Percentiles rank a stretch among this genome's conserved stretches.
These are phyloP conservation scores for Aspergillus panamensis DNA, from an alignment of 495 filamentous ascomycete species.

Conservation along the genomic window DNA sequence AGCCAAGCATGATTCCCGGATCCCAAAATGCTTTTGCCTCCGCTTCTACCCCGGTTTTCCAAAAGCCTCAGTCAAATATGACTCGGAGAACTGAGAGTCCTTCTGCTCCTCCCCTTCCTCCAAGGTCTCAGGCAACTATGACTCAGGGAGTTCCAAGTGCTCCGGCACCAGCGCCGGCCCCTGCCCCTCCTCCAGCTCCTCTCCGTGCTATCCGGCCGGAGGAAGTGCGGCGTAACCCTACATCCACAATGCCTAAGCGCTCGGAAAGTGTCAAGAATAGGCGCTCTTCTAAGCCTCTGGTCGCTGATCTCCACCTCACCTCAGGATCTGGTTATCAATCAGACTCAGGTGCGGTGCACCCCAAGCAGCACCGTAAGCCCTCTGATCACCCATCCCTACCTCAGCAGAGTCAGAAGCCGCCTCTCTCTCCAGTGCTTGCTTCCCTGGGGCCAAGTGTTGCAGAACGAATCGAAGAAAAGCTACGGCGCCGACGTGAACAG, in stretches of 20 bases:
- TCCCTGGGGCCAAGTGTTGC: constrained; percentile 28
- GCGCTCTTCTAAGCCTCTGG: not conserved
- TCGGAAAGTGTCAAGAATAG: constrained; percentile 24
- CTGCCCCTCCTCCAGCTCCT: not conserved
- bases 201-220: not conserved
- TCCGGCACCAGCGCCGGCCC: too few relatives aligned
- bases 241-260: constrained; percentile 15
- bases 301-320: not conserved
- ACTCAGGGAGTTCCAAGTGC: too few relatives aligned
- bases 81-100: too few relatives aligned
- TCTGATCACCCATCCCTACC: not conserved
- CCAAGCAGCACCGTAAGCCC: not conserved
- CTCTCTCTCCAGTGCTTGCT: constrained; percentile 17
- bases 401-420: not conserved
- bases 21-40: too few relatives aligned
- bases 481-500: constrained; percentile 28
- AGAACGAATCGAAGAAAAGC: constrained; percentile 39
- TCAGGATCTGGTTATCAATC: constrained; percentile 26
- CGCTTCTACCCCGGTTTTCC: too few relatives aligned
- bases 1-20: too few relatives aligned
- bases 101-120: too few relatives aligned
- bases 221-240: constrained; percentile 4
- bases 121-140: too few relatives aligned
- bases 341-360: constrained; percentile 24
- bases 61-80: too few relatives aligned